Conservation (phyloP, 352 stramenopile species). For the Phytophthora rubi region DNA sequence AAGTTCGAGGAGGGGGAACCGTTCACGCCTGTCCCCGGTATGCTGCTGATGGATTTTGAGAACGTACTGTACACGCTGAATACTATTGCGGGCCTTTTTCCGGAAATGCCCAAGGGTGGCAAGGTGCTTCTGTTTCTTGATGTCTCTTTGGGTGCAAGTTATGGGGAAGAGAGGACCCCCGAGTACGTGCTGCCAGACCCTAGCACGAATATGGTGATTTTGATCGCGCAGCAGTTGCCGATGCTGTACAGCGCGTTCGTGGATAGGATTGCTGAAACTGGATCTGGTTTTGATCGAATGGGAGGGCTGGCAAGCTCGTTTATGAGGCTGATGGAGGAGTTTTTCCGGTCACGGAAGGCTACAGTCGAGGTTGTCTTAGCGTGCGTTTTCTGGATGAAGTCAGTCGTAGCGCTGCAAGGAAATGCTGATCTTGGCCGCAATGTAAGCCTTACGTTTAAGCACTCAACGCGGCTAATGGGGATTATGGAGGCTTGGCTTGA, state of each 20-base stretch:
- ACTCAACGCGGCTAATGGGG: too few species aligned
- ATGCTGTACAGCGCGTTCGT: constrained; percentile 26
- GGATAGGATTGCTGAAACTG: background rate
- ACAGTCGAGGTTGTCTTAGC: too few species aligned
- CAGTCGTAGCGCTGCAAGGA: too few species aligned
- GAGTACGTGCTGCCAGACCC: constrained; percentile 27
- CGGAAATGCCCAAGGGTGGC: too few species aligned
- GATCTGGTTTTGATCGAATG: background rate
- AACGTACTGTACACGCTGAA: background rate
- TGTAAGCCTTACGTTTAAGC: too few species aligned
- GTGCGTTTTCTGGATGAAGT: too few species aligned
- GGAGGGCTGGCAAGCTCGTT: background rate
- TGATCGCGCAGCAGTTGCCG: constrained; percentile 30
- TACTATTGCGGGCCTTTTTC: background rate
- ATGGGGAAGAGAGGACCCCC: constrained; percentile 18
- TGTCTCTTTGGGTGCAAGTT: constrained; percentile 22
- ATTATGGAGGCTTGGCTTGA: too few species aligned
- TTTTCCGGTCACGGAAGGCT: too few species aligned
- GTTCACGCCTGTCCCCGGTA: too few species aligned
- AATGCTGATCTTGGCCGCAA: too few species aligned
- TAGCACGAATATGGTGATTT: constrained; percentile 10
- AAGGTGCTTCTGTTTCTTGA: constrained; percentile 4
- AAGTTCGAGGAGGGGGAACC: too few species aligned
- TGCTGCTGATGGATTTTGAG: background rate
- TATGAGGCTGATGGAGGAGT: background rate